phyloP scores from a whole-genome alignment of 306 rosid species.

The Oxytropis ochrocephala region DNA sequence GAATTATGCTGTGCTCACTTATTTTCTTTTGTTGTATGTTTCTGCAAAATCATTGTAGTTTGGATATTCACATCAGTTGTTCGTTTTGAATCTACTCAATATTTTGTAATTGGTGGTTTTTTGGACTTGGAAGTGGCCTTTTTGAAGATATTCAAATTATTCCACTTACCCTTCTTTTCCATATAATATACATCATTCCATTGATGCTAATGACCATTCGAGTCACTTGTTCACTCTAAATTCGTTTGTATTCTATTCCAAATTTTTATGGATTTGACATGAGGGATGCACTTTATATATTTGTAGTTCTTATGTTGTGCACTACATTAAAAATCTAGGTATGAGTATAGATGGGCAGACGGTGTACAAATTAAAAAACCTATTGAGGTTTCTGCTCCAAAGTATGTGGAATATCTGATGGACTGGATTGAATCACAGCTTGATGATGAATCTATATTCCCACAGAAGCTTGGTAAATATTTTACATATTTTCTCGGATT shows the following conservation, averaged over 20 bases:
- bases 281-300: background rate
- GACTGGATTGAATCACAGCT: slow-evolving; percentile 99
- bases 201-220: slow-evolving; percentile 1
- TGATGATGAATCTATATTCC: slow-evolving; percentile 97
- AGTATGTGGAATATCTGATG: slow-evolving; percentile 97
- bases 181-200: background rate
- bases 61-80: background rate
- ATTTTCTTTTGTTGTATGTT: background rate
- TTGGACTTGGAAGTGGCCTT: slow-evolving; percentile 12
- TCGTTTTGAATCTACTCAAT: slow-evolving; percentile 1
- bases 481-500: background rate
- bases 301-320: slow-evolving; percentile 17
- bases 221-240: slow-evolving; percentile 1
- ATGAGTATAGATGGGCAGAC: slow-evolving; percentile 99
- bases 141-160: background rate
- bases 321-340: slow-evolving; percentile 43
- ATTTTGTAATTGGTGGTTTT: background rate
- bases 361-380: slow-evolving; percentile 98
- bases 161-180: background rate
- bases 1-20: background rate
- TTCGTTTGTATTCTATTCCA: background rate
- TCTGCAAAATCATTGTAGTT: background rate
- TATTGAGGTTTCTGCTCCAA: slow-evolving; percentile 98
- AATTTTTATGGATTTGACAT: background rate
- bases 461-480: slow-evolving; percentile 86